A percentile compares a stretch with the other conserved stretches of the same genome.
Evolutionary conservation across 2,329 filamentous ascomycete genomes (phyloP).

Genomic region (Cladosporium sp.): DNA sequence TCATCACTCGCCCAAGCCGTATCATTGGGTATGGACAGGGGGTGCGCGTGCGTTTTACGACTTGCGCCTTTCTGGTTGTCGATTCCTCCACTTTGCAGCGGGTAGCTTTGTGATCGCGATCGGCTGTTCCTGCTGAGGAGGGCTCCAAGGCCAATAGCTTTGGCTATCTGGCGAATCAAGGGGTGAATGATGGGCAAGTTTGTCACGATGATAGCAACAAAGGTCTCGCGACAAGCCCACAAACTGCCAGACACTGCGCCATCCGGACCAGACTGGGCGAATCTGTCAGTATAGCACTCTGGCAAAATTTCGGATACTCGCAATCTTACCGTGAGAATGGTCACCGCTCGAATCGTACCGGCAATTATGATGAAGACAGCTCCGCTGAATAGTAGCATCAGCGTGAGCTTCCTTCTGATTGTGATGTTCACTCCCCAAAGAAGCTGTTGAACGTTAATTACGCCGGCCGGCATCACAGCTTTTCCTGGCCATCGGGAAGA

Average conservation of each 20-base stretch:
- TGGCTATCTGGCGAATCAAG: neutral
- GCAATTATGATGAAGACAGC: slow-evolving; percentile 8
- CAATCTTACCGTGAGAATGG: neutral
- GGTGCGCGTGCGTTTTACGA: neutral
- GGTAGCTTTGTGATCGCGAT: slow-evolving; percentile 3
- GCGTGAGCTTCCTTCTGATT: neutral
- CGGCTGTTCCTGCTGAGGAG: neutral
- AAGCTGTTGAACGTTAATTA: no score
- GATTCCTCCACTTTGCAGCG: neutral
- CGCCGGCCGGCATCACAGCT: no score
- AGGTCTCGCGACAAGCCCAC: slow-evolving; percentile 7
- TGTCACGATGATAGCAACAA: slow-evolving; percentile 6
- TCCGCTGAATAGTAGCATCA: slow-evolving; percentile 6
- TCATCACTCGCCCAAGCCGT: slow-evolving; percentile 5
- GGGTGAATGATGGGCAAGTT: slow-evolving; percentile 10
- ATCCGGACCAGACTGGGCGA: neutral
- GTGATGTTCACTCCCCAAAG: slow-evolving; percentile 2
- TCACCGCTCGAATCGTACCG: slow-evolving; percentile 1
- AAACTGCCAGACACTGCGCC: slow-evolving; percentile 5
- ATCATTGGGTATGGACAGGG: slow-evolving; percentile 1
- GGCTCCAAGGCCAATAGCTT: neutral
- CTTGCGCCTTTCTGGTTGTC: slow-evolving; percentile 2
- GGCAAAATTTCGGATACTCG: rapidly evolving
- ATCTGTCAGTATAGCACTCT: neutral
- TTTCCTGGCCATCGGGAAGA: no score